A percentile compares a stretch with the other conserved stretches of the same genome.
phyloP scores from a whole-genome alignment of 768 basidiomycete genomes.

The Chalciporus piperatus region DNA sequence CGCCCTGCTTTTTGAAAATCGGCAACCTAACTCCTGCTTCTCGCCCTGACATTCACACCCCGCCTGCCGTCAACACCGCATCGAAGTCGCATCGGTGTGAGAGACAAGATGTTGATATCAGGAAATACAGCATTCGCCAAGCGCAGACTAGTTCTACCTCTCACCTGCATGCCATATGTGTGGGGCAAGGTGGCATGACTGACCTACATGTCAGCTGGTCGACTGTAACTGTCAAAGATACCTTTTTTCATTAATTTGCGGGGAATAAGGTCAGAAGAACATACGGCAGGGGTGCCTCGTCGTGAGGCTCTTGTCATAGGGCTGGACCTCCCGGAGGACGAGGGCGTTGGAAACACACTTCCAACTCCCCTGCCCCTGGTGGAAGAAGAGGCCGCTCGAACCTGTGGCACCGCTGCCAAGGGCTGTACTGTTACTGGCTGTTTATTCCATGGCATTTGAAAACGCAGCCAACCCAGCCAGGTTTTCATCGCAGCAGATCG shows the following conservation, averaged over 20 bases:
- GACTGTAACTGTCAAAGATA: slow-evolving; percentile 14
- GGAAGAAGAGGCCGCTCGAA: slow-evolving; percentile 23
- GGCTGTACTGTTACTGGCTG: slow-evolving; percentile 6
- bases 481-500: slow-evolving; percentile 33
- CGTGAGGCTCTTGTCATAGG: slow-evolving; percentile 31
- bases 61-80: slow-evolving; percentile 8
- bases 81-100: slow-evolving; percentile 7
- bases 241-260: slow-evolving; percentile 28
- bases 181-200: background rate
- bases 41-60: slow-evolving; percentile 28
- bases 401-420: slow-evolving; percentile 14
- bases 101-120: background rate
- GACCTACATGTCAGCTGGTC: slow-evolving; percentile 10
- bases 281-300: slow-evolving; percentile 24
- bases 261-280: slow-evolving; percentile 15
- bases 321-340: slow-evolving; percentile 32
- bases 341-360: slow-evolving; percentile 30
- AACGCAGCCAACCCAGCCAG: slow-evolving; percentile 29
- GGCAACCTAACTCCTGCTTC: slow-evolving; percentile 28
- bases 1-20: slow-evolving; percentile 29
- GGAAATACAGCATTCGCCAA: background rate
- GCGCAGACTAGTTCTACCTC: background rate
- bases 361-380: slow-evolving; percentile 24
- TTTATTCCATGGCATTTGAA: slow-evolving; percentile 30
- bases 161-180: background rate